A percentile compares a stretch with the other conserved stretches of the same genome.
Conservation (phyloP, 345 rosid genomes). For the Ceriops zippeliana region DNA sequence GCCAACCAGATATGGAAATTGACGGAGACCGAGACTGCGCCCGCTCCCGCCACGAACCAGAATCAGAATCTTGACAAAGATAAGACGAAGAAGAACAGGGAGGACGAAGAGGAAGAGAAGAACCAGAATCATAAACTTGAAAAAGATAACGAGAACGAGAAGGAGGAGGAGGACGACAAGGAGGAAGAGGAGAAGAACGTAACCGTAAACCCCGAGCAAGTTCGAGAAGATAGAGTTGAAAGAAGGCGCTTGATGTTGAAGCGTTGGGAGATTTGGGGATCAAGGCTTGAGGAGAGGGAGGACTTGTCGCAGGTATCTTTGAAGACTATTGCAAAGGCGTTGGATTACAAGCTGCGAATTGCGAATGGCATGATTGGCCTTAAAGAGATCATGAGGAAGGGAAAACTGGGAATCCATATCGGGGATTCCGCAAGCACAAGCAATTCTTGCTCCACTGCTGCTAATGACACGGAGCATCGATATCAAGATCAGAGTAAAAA, state of each 20-base stretch:
- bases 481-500: too few species aligned
- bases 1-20: too few species aligned
- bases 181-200: not conserved
- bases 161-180: not conserved
- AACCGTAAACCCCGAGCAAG: too few species aligned
- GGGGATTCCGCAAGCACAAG: not conserved
- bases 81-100: too few species aligned
- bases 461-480: too few species aligned
- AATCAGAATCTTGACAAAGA: not conserved
- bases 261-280: constrained; percentile 1
- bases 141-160: not conserved
- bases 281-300: not conserved
- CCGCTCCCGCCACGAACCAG: too few species aligned
- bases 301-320: constrained; percentile 3
- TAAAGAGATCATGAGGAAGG: not conserved
- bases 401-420: not conserved
- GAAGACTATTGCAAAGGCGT: not conserved
- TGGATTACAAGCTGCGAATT: not conserved
- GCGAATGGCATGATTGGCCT: not conserved
- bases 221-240: too few species aligned
- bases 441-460: not conserved
- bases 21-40: too few species aligned
- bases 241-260: too few species aligned
- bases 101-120: not conserved
- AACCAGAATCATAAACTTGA: not conserved